phyloP scores from a whole-genome alignment of 306 rosid species.

The Argentina anserina region DNA sequence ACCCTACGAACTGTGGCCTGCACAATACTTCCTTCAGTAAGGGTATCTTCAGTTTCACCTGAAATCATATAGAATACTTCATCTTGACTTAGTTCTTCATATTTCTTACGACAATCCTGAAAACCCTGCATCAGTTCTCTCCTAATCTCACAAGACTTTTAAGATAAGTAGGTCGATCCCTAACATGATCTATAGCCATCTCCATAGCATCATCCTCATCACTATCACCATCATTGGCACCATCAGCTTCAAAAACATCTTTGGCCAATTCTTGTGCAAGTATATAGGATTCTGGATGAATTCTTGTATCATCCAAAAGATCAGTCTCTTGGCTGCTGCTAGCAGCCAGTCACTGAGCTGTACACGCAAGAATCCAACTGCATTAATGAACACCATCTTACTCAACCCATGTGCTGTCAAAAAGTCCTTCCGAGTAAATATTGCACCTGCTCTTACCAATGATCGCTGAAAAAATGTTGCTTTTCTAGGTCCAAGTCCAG shows the following conservation, averaged over 20 bases:
- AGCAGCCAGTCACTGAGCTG: slow-evolving; percentile 57
- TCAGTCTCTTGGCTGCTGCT: slow-evolving; percentile 57
- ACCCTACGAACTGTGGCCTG: slow-evolving; percentile 90
- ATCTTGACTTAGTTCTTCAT: slow-evolving; percentile 94
- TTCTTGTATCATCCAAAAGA: slow-evolving; percentile 92
- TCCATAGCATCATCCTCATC: slow-evolving; percentile 89
- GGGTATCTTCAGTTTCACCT: slow-evolving; percentile 90
- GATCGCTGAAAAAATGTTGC: slow-evolving; percentile 88
- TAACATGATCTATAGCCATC: slow-evolving; percentile 84
- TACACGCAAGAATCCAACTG: slow-evolving; percentile 88
- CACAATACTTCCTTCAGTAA: slow-evolving; percentile 87
- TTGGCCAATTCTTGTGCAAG: slow-evolving; percentile 75
- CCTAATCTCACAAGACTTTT: slow-evolving; percentile 75
- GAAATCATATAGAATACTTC: slow-evolving; percentile 95
- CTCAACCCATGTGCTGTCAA: slow-evolving; percentile 68
- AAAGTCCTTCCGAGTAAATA: slow-evolving; percentile 77
- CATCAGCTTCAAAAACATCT: slow-evolving; percentile 51
- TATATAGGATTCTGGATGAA: slow-evolving; percentile 90
- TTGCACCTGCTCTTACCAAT: slow-evolving; percentile 73
- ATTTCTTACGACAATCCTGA: slow-evolving; percentile 90
- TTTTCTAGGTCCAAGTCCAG: slow-evolving; percentile 98
- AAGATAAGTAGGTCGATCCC: slow-evolving; percentile 72
- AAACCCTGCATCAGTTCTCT: slow-evolving; percentile 89
- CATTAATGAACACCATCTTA: slow-evolving; percentile 83
- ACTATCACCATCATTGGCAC: slow-evolving; percentile 73